Base-by-base conservation (phyloP, 495 filamentous ascomycete genomes). In the Thermothielavioides terrestris region DNA sequence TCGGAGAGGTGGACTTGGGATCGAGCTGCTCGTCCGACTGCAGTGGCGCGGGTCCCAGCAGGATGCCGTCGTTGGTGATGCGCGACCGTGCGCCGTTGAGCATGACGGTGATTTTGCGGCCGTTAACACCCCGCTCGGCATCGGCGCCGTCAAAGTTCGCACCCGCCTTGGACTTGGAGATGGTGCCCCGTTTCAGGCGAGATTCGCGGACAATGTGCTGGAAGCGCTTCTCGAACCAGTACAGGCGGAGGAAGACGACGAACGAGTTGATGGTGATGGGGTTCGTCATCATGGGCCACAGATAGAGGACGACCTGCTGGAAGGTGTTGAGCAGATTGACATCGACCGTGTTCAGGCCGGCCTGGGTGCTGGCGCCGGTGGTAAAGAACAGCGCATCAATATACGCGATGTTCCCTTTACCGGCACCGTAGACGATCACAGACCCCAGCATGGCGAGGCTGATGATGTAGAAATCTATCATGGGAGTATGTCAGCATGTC, bases 211-310 rank as follows among this genome's bases (percentile, higher is more conserved):
- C 89, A 40, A 96, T 74, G 28, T 67, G 59, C 50, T 64, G 60
- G 57, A 98, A 95, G 3, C 89, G 79, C 62, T 90, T 95, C 68
- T 97, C 90, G 58, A 98, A 98, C 91, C 90, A 97, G 68, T 95
- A 95, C 4, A 97, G 70, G 2, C 92, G 85, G 18, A 97, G 72
- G 57, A 94, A 94, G 0, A 97, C 91, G 25, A 97, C 85, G 26
- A 79, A 83, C 6, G 83, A 76, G 62, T 95, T 81, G 66, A 98
- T 91, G 47, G 86, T 85, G 52, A 98, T 95, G 3, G 92, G 92
- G 37, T 89, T 98, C 27, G 84, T 79, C 20, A 90, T 54, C 74
- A 87, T 80, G 1, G 84, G 68, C 18, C 86, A 67, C 27, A 86
- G 58, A 47, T 84, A 89, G n/a, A 91, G 59, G 26, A 84, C 67